These are phyloP conservation scores for Phytophthora multivora DNA, from an alignment of 352 stramenopile species.

Conservation along the genomic window DNA sequence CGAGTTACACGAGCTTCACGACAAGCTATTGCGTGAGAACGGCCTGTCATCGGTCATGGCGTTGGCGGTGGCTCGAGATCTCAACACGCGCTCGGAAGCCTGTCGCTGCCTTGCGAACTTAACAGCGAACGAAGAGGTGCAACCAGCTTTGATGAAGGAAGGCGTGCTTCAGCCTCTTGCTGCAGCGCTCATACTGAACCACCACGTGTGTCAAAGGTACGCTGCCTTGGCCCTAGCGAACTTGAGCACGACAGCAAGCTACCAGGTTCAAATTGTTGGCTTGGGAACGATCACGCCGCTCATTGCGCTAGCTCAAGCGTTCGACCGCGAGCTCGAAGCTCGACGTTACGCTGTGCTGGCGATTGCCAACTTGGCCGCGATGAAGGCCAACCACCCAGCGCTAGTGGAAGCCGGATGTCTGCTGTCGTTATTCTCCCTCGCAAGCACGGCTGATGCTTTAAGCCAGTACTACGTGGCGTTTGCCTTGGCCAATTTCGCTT, in stretches of 20 bases:
- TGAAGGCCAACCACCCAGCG: conserved; percentile 93
- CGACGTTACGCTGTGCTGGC: conserved; percentile 94
- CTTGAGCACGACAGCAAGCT: conserved; percentile 91
- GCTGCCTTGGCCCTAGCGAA: conserved; percentile 94
- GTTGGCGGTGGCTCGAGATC: conserved; percentile 88
- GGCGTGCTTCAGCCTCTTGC: conserved; percentile 92
- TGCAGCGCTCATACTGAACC: conserved; percentile 83
- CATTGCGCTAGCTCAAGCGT: conserved; percentile 84
- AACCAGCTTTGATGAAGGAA: conserved; percentile 92
- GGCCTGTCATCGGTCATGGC: conserved; percentile 93
- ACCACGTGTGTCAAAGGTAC: conserved; percentile 95
- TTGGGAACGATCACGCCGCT: conserved; percentile 92
- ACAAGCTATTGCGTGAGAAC: conserved; percentile 94
- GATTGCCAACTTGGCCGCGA: conserved; percentile 95
- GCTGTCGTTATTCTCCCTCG: conserved; percentile 92
- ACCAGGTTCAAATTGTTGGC: conserved; percentile 95
- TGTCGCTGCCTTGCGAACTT: conserved; percentile 95
- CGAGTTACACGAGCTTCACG: conserved; percentile 94
- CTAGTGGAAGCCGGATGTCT: conserved; percentile 93
- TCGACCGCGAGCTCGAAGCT: conserved; percentile 93
- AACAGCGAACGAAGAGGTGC: conserved; percentile 93
- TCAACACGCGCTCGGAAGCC: conserved; percentile 92
- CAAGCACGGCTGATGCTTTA: conserved; percentile 92
- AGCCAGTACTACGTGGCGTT: conserved; percentile 96
- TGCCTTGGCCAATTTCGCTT: conserved; percentile 95